These are phyloP conservation scores for Rugosomyces carneus DNA, from an alignment of 1,284 basidiomycete genomes.

Conservation along the genomic window DNA sequence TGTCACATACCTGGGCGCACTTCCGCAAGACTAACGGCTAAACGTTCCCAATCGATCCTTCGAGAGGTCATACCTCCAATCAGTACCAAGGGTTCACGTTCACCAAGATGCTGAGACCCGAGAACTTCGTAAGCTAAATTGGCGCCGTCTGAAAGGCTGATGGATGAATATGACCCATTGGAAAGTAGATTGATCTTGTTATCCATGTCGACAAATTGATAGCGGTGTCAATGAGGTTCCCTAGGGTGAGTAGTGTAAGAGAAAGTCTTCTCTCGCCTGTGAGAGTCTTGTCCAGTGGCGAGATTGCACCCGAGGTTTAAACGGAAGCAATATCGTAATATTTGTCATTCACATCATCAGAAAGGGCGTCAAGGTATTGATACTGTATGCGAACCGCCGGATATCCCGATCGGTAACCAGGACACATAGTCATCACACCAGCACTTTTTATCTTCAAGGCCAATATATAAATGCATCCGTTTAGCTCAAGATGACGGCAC, in stretches of 20 bases:
- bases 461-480: no score
- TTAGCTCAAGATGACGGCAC: no score
- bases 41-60: conserved; percentile 26
- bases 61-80: conserved; percentile 25
- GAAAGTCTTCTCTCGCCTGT: not conserved
- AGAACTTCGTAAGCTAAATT: conserved; percentile 26
- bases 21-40: conserved; percentile 19
- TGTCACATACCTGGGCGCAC: conserved; percentile 22
- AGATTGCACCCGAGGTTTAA: conserved; percentile 1
- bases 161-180: conserved; percentile 3
- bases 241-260: not conserved
- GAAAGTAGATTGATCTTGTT: not conserved
- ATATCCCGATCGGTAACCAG: no score
- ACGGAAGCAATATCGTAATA: not conserved
- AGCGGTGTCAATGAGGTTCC: not conserved
- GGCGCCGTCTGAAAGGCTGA: conserved; percentile 25
- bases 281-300: not conserved
- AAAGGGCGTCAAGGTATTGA: not conserved
- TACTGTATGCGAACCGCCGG: no score
- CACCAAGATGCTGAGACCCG: conserved; percentile 20
- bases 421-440: no score
- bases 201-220: not conserved
- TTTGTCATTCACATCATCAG: no score
- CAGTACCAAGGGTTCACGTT: conserved; percentile 22
- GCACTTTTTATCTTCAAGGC: no score